phyloP scores from a whole-genome alignment of 1,284 basidiomycete genomes.

The Wallemia ichthyophaga region DNA sequence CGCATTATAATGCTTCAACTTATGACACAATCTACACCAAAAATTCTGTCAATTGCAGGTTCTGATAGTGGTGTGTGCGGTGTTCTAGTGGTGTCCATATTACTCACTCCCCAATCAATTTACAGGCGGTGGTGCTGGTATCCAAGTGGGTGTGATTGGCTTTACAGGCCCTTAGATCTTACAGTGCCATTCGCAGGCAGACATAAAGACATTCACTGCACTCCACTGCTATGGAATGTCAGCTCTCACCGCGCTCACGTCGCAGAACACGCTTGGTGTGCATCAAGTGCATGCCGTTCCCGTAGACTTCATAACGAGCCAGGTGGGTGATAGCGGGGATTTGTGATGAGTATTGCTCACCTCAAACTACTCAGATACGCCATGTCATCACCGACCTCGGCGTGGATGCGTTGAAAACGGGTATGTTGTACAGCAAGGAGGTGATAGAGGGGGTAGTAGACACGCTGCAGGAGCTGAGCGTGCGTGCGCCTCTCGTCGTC shows the following conservation, averaged over 20 bases:
- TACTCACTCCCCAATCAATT: too few species aligned
- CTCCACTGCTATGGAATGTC: conserved; percentile 58
- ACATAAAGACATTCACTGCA: conserved; percentile 57
- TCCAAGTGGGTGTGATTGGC: conserved; percentile 27
- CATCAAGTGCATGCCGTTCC: conserved; percentile 34
- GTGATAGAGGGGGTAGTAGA: conserved; percentile 17
- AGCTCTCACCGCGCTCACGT: conserved; percentile 60
- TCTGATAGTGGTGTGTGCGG: background rate
- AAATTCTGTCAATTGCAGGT: background rate
- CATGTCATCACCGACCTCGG: conserved; percentile 46
- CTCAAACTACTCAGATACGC: conserved; percentile 24
- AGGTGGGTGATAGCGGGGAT: too few species aligned
- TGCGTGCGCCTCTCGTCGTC: conserved; percentile 27
- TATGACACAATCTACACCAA: too few species aligned
- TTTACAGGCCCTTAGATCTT: background rate
- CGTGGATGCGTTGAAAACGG: conserved; percentile 54
- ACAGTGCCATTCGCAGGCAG: conserved; percentile 18
- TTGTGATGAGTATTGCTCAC: background rate
- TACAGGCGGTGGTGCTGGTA: conserved; percentile 62
- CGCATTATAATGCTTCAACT: too few species aligned
- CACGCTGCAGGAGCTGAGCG: conserved; percentile 8
- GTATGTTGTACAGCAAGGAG: conserved; percentile 33
- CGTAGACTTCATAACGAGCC: conserved; percentile 34
- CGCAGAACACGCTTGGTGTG: conserved; percentile 71
- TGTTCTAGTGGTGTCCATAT: too few species aligned